These are phyloP conservation scores for Suhomyces sp. DNA, from an alignment of 805 yeast species.

Conservation along the genomic window DNA sequence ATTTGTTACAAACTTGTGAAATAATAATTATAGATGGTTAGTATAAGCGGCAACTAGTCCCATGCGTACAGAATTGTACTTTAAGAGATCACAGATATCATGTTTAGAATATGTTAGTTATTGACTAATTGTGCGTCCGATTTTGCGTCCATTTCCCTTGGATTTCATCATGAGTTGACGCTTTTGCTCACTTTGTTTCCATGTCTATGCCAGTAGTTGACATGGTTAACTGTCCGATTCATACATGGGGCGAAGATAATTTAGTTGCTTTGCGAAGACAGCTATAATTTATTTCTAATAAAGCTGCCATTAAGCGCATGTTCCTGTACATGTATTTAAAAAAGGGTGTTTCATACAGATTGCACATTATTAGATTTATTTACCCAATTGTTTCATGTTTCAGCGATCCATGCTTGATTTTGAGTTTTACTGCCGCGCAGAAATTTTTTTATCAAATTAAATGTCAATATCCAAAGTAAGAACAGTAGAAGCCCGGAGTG, in stretches of 20 bases:
- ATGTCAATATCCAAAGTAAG: not conserved
- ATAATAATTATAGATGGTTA: not conserved
- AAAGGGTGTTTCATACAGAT: not conserved
- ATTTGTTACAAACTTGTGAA: not conserved
- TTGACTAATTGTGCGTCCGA: not conserved
- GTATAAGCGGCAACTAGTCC: not conserved
- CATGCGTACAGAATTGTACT: not conserved
- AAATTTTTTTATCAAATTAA: not conserved
- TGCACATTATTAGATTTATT: not conserved
- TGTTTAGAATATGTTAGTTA: not conserved
- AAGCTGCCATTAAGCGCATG: not conserved
- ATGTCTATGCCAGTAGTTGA: not conserved
- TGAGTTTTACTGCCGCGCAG: not conserved
- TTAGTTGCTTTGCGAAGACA: not conserved
- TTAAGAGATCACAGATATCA: not conserved
- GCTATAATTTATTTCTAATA: not conserved
- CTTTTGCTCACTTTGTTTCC: not conserved
- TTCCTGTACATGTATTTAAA: not conserved
- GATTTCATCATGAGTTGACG: not conserved
- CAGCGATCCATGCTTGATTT: not conserved
- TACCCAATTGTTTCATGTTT: not conserved
- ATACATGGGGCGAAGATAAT: not conserved
- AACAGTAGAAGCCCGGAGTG: not conserved
- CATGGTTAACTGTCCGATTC: not conserved
- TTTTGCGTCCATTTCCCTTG: not conserved